These are phyloP conservation scores for Rusavskia elegans DNA, from an alignment of 495 filamentous ascomycete species.

Conservation along the genomic window DNA sequence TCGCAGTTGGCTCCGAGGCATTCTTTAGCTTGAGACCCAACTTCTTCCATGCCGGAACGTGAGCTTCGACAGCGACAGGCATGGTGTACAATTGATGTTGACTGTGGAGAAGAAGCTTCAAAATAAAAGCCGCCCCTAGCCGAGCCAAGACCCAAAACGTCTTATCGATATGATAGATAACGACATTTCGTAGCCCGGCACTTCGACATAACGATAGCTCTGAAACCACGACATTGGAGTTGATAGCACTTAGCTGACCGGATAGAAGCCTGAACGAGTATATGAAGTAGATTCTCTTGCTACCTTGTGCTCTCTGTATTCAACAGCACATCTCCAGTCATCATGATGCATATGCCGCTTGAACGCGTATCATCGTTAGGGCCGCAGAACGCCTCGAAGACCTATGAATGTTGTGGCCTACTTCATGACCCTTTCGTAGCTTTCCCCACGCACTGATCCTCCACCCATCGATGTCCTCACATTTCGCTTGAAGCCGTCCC, in stretches of 20 bases:
- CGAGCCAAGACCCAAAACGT: neutral
- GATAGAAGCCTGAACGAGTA: neutral
- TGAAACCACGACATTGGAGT: too few species aligned
- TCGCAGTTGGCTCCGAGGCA: conserved; percentile 25
- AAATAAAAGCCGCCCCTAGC: neutral
- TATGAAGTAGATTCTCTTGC: neutral
- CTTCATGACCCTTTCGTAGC: conserved; percentile 62
- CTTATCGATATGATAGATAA: too few species aligned
- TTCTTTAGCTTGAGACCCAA: conserved; percentile 61
- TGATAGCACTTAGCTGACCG: neutral
- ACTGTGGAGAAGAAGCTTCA: neutral
- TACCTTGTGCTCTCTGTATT: neutral
- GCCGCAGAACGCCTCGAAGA: neutral
- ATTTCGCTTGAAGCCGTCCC: conserved; percentile 82
- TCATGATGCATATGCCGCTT: conserved; percentile 8
- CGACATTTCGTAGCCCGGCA: too few species aligned
- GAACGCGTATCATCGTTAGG: conserved; percentile 1
- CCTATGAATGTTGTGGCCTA: neutral
- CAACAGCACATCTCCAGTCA: neutral
- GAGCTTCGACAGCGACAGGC: conserved; percentile 17
- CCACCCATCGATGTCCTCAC: conserved; percentile 72
- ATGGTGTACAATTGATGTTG: conserved; percentile 3
- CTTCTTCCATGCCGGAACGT: conserved; percentile 62
- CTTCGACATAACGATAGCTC: too few species aligned
- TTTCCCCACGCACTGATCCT: conserved; percentile 52